Evolutionary conservation across 345 rosid species (phyloP), one percentile per base, ranked within the genome.

Genomic region (Populus alba): DNA sequence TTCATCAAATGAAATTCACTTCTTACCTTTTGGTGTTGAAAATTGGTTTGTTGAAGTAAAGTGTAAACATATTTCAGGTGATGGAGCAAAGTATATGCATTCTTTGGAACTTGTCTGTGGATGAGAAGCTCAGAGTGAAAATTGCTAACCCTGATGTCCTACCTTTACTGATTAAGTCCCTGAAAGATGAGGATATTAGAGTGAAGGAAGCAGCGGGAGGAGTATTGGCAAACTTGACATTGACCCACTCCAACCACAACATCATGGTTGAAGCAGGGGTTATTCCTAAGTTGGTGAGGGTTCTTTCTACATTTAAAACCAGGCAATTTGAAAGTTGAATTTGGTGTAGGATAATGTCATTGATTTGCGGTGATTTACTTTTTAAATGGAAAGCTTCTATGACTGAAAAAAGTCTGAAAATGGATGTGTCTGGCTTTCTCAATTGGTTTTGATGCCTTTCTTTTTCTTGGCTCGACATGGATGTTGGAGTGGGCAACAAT

Each of bases 201-300:
- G 90, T 93, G 66, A 87, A 87, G 86, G 97, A 92, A 86, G 94
- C 95, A 37, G 97, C 94, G 16, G 97, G 95, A 80, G 98, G 98
- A 5, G 88, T 93, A 85, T 82, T 95, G 83, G 90, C 97, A 27
- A 93, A 90, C 82, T 59, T 95, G 84, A 83, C 93, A 22, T 81
- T 91, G 79, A 90, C 94, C 81, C 74, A 71, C 63, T 85, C 87
- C 1, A 89, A 86, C 84, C 97, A 92, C 72, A 79, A 69, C 49
- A 81, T 77, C 77, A 71, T 95, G 91, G 97, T 93, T 71, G 97
- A 93, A 90, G 90, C 82, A 41, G 97, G 95, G 66, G 88, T 89
- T 76, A 89, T 95, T 76, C 91, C 95, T 2, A 91, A 91, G 82
- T 72, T 93, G 92, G 98, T 92, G 81, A 88, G 93, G 75, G 39